These are phyloP conservation scores for Rosa hybrid DNA, from an alignment of 331 rosid species.

Conservation along the genomic window DNA sequence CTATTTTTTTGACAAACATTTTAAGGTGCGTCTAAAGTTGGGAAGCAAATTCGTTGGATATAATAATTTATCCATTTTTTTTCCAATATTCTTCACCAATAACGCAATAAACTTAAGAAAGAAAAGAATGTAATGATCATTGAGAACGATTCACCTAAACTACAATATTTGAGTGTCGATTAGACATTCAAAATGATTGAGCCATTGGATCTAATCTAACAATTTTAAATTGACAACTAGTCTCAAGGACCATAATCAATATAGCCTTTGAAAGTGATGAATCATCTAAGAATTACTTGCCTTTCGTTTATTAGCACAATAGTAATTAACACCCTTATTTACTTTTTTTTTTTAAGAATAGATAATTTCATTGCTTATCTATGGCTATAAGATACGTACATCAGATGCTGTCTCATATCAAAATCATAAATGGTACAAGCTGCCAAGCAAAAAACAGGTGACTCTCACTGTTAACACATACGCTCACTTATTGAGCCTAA, in stretches of 20 bases:
- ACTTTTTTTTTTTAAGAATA: too few relatives aligned
- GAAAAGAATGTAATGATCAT: background rate
- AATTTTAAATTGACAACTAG: background rate
- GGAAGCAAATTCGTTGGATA: constrained; percentile 13
- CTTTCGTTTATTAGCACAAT: too few relatives aligned
- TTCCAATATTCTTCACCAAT: background rate
- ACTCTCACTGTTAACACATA: too few relatives aligned
- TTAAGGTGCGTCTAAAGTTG: constrained; percentile 12
- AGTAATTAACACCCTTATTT: too few relatives aligned
- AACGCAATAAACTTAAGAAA: background rate
- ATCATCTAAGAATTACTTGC: too few relatives aligned
- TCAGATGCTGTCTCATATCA: too few relatives aligned
- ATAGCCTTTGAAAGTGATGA: background rate
- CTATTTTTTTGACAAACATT: constrained; percentile 3
- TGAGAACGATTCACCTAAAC: background rate
- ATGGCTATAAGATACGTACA: too few relatives aligned
- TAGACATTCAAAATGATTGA: background rate
- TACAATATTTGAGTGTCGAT: background rate
- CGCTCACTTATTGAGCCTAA: too few relatives aligned
- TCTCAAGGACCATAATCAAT: background rate
- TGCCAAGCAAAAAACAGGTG: too few relatives aligned
- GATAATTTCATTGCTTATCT: too few relatives aligned
- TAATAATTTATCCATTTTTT: background rate
- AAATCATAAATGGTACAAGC: too few relatives aligned
- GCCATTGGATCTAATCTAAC: background rate